phyloP scores from a whole-genome alignment of 2,329 filamentous ascomycete genomes.

The Apiospora saccharicola region DNA sequence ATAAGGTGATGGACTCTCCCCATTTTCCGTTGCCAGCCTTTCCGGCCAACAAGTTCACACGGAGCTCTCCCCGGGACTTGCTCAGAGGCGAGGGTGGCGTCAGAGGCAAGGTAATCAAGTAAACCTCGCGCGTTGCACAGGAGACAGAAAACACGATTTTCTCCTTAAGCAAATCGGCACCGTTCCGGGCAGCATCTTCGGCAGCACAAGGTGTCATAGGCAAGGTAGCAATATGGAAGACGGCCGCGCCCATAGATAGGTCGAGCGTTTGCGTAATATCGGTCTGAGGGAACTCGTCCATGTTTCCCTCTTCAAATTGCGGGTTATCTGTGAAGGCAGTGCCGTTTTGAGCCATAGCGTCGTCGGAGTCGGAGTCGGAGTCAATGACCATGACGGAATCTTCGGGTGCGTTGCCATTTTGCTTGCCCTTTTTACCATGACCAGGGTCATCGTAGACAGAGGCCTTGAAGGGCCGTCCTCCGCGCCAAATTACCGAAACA shows the following conservation, averaged over 20 bases:
- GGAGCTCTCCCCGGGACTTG: slow-evolving; percentile 63
- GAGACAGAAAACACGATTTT: slow-evolving; percentile 68
- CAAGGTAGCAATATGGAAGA: slow-evolving; percentile 62
- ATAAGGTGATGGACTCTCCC: slow-evolving; percentile 64
- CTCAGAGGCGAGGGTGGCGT: slow-evolving; percentile 68
- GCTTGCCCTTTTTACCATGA: slow-evolving; percentile 49
- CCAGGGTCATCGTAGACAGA: slow-evolving; percentile 43
- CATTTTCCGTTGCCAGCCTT: slow-evolving; percentile 68
- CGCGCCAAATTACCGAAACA: slow-evolving; percentile 67
- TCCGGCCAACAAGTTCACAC: slow-evolving; percentile 57
- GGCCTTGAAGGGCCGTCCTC: slow-evolving; percentile 65
- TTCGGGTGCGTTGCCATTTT: slow-evolving; percentile 56
- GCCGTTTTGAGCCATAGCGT: slow-evolving; percentile 39
- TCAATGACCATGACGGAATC: slow-evolving; percentile 69
- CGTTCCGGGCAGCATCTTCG: slow-evolving; percentile 57
- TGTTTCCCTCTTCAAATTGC: slow-evolving; percentile 62
- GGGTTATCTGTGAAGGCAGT: slow-evolving; percentile 58
- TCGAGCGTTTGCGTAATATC: slow-evolving; percentile 68
- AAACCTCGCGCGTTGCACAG: slow-evolving; percentile 64
- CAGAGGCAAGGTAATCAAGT: slow-evolving; percentile 65
- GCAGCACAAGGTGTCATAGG: slow-evolving; percentile 58
- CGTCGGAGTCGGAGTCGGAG: slow-evolving; percentile 69
- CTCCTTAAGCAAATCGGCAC: slow-evolving; percentile 58
- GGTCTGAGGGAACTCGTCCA: slow-evolving; percentile 58
- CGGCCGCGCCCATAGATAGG: slow-evolving; percentile 64